Conservation (phyloP, 352 stramenopile genomes). For the Pythium oligandrum region DNA sequence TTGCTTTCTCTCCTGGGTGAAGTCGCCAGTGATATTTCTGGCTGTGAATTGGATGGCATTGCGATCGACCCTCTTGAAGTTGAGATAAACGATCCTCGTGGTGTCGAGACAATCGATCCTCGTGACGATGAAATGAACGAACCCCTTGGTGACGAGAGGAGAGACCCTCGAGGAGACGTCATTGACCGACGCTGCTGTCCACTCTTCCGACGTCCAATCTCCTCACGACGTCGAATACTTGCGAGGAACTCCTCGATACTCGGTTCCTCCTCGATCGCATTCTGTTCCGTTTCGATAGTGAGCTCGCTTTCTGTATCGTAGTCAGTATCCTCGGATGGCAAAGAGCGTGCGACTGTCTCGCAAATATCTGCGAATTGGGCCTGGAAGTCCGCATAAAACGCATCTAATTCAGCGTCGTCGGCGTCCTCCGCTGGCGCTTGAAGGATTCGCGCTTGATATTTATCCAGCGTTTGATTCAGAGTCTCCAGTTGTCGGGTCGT, state of each 20-base stretch:
- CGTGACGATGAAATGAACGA: no score
- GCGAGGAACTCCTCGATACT: conserved; percentile 18
- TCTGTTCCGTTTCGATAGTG: not conserved
- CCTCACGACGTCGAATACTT: conserved; percentile 1
- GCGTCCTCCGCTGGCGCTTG: conserved; percentile 3
- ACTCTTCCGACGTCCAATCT: no score
- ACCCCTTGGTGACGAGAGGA: no score
- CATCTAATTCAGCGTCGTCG: conserved; percentile 12
- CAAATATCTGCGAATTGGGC: conserved; percentile 29
- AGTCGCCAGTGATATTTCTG: no score
- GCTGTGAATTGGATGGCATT: no score
- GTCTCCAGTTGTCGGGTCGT: not conserved
- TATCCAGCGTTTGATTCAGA: conserved; percentile 21
- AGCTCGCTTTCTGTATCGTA: no score
- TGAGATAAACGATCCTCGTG: no score
- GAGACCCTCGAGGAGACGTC: no score
- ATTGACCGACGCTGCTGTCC: no score
- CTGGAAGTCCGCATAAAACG: conserved; percentile 24
- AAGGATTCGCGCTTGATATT: conserved; percentile 21
- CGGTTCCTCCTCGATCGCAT: conserved; percentile 5
- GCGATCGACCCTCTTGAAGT: no score
- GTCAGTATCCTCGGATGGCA: not conserved
- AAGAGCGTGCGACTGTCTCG: conserved; percentile 19
- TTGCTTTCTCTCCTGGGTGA: no score
- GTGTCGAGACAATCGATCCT: no score